These are phyloP conservation scores for Tolypocladium album DNA, from an alignment of 2,329 filamentous ascomycete genomes.

Conservation along the genomic window DNA sequence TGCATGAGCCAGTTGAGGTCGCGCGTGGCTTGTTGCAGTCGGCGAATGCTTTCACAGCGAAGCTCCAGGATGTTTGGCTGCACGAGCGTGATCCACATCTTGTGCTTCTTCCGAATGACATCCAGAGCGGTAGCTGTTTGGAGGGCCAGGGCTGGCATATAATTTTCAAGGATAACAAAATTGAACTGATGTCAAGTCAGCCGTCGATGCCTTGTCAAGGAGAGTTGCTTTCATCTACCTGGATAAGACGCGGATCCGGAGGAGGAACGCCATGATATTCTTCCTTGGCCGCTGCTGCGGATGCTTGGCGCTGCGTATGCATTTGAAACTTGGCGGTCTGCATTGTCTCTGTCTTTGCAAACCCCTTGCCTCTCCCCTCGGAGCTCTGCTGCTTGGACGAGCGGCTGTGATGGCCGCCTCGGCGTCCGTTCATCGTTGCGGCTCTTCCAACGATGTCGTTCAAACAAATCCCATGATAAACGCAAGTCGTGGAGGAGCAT, in stretches of 20 bases:
- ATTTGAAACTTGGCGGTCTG: background rate
- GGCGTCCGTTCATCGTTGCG: background rate
- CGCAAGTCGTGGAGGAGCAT: background rate
- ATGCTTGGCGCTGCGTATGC: background rate
- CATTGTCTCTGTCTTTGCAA: background rate
- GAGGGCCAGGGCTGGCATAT: constrained; percentile 14
- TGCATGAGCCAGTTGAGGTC: constrained; percentile 20
- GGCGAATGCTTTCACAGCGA: constrained; percentile 9
- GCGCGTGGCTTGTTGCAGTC: constrained; percentile 15
- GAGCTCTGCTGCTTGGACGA: background rate
- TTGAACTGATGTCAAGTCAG: constrained; percentile 10
- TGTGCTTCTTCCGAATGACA: constrained; percentile 14
- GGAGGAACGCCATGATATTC: background rate
- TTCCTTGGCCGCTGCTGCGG: background rate
- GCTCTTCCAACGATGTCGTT: background rate
- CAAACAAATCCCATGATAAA: background rate
- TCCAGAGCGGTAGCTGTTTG: constrained; percentile 13
- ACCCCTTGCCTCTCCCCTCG: background rate
- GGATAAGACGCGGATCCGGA: background rate
- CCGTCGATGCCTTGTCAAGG: background rate
- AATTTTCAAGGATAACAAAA: constrained; percentile 17
- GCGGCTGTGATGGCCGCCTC: background rate
- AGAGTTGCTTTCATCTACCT: background rate
- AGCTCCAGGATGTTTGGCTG: constrained; percentile 16
- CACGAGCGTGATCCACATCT: constrained; percentile 19